phyloP scores from a whole-genome alignment of 2,329 filamentous ascomycete species.

The Fusarium sp. region DNA sequence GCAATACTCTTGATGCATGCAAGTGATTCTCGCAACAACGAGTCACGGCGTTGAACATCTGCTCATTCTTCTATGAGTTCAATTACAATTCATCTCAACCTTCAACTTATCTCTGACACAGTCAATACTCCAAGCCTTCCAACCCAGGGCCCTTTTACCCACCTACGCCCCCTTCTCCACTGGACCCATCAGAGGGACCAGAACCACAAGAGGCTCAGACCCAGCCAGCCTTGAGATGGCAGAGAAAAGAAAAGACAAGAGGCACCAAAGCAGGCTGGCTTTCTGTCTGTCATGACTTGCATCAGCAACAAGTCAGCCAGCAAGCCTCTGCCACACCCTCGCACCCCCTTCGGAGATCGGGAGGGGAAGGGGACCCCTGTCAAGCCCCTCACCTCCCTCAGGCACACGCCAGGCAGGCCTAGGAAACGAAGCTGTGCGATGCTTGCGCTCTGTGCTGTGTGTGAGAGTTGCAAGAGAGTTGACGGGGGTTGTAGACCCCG shows the following conservation, averaged over 20 bases:
- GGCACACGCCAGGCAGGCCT: slow-evolving; percentile 21
- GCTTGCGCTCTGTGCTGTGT: slow-evolving; percentile 23
- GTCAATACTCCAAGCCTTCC: slow-evolving; percentile 5
- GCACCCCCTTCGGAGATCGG: slow-evolving; percentile 26
- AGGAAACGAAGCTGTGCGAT: slow-evolving; percentile 27
- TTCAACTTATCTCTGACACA: slow-evolving; percentile 24
- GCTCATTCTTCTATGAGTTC: neutral
- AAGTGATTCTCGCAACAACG: neutral
- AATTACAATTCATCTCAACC: slow-evolving; percentile 12
- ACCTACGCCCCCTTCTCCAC: slow-evolving; percentile 25
- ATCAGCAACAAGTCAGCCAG: slow-evolving; percentile 26
- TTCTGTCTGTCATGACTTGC: slow-evolving; percentile 33
- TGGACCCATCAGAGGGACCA: slow-evolving; percentile 7
- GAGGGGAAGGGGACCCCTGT: slow-evolving; percentile 28
- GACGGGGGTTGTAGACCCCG: slow-evolving; percentile 25
- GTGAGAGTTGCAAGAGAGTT: slow-evolving; percentile 38
- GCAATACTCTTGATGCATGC: neutral
- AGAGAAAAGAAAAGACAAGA: slow-evolving; percentile 5
- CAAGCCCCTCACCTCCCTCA: slow-evolving; percentile 18
- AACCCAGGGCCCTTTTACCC: slow-evolving; percentile 14
- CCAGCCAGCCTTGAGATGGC: slow-evolving; percentile 2
- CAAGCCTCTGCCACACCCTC: slow-evolving; percentile 22
- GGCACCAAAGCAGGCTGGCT: neutral
- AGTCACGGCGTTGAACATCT: neutral
- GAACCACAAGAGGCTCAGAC: neutral